Evolutionary conservation across 2,329 filamentous ascomycete genomes (phyloP), one percentile per base, ranked within the genome.

Genomic region (Aspergillus luchuensis): DNA sequence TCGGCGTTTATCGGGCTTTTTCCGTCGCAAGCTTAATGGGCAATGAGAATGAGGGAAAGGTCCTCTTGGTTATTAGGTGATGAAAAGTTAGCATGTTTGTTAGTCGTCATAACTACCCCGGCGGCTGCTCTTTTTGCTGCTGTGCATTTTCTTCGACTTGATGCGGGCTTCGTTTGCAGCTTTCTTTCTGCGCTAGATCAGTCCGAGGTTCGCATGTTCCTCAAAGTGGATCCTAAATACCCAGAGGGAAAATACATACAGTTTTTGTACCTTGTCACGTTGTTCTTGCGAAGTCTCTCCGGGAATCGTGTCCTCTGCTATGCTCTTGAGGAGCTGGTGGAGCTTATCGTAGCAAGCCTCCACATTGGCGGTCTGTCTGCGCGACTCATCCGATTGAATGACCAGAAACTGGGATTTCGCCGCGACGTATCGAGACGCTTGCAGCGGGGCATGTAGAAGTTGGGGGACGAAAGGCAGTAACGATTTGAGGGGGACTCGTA

Each of bases 371-470:
- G 75, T 78, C 69, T 87, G 86, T 71, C 87, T 87, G 41, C 87
- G 82, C 63, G 82, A 85, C 61, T 87, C 85, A 67, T 89, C 86
- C 45, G 85, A 83, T 66, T 89, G 86, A 63, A 89, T 86, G 56
- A 89, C 79, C 23, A 89, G 72, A 59, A 79, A 75, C 64, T 83
- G 76, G 13, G 82, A 81, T 57, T 82, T 81, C 28, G 79, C 74
- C 21, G 86, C 82, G 61, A 81, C 78, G 71, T 86, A 87, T 63
- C 84, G 84, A 11, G 82, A 87, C 17, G 75, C 66, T 48, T 78
- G 78, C 57, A 89, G 77, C 28, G 79, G 69, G 48, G 73, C 65
- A 71, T 87, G 85, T 8, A 89, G 75, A 8, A 84, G 66, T 19
- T 72, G 73, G 47, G 87, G 87, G 21, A 89, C 71, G 47, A 84